Evolutionary conservation across 345 rosid genomes (phyloP), one percentile per base, ranked within the genome.

Genomic region (Abelmoschus esculentus): DNA sequence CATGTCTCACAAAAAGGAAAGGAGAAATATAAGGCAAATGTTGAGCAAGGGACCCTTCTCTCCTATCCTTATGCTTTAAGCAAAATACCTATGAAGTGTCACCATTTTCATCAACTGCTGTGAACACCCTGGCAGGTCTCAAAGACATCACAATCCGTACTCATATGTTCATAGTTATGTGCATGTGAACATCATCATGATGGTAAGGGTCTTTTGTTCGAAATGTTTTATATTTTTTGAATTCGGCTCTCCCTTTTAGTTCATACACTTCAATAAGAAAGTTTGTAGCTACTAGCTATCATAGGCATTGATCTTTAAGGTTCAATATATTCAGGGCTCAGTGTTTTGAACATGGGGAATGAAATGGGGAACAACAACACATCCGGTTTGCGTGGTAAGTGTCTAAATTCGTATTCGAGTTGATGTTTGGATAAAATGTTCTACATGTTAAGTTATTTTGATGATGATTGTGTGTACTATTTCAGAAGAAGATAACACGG

Each of bases 301-400:
- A 26, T 3, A 47, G 53, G 65, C 42, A 12, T 74, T 60, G 28
- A 71, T 78, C 63, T 69, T 66, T 31, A 31, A 50, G 70, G 29
- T 56, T 62, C 58, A 67, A 79, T 78, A 78, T 82, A 76, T 81
- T 71, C 80, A 84, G 86, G 81, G 61, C 70, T 64, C 49, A 29
- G 58, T 58, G 69, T 50, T 49, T 61, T 86, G 79, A 82, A 34
- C 61, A 82, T 86, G 90, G 85, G 83, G 57, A 82, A 78, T 76
- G 90, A 86, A 78, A 84, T 84, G 90, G 88, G 90, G 18, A 86
- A 86, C 83, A 84, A 57, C 58, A 86, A 80, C 80, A 72, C 90
- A 11, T 79, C 86, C 40, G 81, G 78, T 28, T 71, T 86, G 67
- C 76, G 57, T 71, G 86, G 90, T 86, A 66, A 12, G 52, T 11